A percentile compares a stretch with the other conserved stretches of the same genome.
These are phyloP conservation scores for Torulaspora microellipsoides DNA, from an alignment of 805 yeast genomes.

Conservation along the genomic window DNA sequence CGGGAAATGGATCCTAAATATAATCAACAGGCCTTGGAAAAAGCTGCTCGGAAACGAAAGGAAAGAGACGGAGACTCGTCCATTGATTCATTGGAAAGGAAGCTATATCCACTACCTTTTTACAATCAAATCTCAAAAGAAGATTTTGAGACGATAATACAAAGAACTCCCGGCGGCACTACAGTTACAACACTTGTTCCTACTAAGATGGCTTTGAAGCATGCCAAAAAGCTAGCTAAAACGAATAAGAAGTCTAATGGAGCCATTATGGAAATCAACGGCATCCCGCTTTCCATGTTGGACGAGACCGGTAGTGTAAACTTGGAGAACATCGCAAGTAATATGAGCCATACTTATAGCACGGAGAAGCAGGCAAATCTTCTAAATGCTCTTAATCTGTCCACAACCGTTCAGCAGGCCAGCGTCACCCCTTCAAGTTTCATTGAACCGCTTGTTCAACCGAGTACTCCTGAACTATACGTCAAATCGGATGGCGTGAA, in stretches of 20 bases:
- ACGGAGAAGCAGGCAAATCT: neutral
- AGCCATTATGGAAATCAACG: slow-evolving; percentile 52
- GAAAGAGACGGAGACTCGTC: slow-evolving; percentile 22
- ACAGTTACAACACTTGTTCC: slow-evolving; percentile 87
- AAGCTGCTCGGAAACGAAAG: slow-evolving; percentile 32
- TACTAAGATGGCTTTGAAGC: slow-evolving; percentile 64
- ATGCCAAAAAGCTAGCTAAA: slow-evolving; percentile 29
- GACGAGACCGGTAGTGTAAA: slow-evolving; percentile 73
- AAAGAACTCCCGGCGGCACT: slow-evolving; percentile 90
- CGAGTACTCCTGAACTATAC: neutral
- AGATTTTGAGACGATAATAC: slow-evolving; percentile 77
- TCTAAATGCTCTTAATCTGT: neutral
- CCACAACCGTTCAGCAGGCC: neutral
- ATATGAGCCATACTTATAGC: neutral
- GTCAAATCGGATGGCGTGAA: slow-evolving; percentile 1
- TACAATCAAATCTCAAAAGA: slow-evolving; percentile 87
- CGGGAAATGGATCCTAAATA: slow-evolving; percentile 46
- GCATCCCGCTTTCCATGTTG: slow-evolving; percentile 65
- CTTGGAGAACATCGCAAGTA: slow-evolving; percentile 4
- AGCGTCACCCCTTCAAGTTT: neutral
- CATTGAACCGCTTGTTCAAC: slow-evolving; percentile 3
- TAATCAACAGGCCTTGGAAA: slow-evolving; percentile 31
- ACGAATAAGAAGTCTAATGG: slow-evolving; percentile 22
- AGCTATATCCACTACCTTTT: slow-evolving; percentile 75
- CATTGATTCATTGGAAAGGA: slow-evolving; percentile 17